These are phyloP conservation scores for Phalaenopsis hybrid DNA, from an alignment of 116 monocot species.

Conservation along the genomic window DNA sequence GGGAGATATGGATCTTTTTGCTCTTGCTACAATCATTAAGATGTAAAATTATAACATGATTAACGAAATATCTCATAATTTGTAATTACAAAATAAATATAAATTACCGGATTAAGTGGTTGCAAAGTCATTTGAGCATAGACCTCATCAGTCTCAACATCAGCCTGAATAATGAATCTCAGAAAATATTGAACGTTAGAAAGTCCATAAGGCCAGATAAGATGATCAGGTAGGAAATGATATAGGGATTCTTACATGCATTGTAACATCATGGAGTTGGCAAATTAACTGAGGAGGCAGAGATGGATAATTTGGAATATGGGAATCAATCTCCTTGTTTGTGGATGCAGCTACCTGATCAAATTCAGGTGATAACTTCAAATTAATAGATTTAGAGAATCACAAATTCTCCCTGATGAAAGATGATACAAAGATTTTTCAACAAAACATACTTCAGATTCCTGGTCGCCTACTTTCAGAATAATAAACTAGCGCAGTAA, in stretches of 20 bases:
- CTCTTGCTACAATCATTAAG: slow-evolving; percentile 18
- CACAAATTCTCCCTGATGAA: background rate
- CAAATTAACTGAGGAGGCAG: slow-evolving; percentile 69
- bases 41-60: background rate
- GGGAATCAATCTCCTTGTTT: slow-evolving; percentile 65
- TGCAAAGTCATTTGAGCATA: slow-evolving; percentile 97
- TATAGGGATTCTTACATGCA: slow-evolving; percentile 46
- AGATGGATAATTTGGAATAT: slow-evolving; percentile 75
- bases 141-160: slow-evolving; percentile 89
- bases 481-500: background rate
- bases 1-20: slow-evolving; percentile 80
- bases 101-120: slow-evolving; percentile 64
- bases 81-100: background rate
- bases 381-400: background rate
- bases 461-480: background rate
- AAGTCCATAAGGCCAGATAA: background rate
- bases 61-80: background rate
- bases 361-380: background rate
- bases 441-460: background rate
- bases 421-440: background rate
- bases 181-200: background rate
- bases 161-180: slow-evolving; percentile 39
- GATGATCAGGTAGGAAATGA: background rate
- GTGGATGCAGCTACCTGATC: slow-evolving; percentile 73
- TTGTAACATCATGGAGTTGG: slow-evolving; percentile 72